Percentiles rank a stretch among this genome's conserved stretches.
phyloP scores from a whole-genome alignment of 257 asterid genomes.

The Leptodermis oblonga region DNA sequence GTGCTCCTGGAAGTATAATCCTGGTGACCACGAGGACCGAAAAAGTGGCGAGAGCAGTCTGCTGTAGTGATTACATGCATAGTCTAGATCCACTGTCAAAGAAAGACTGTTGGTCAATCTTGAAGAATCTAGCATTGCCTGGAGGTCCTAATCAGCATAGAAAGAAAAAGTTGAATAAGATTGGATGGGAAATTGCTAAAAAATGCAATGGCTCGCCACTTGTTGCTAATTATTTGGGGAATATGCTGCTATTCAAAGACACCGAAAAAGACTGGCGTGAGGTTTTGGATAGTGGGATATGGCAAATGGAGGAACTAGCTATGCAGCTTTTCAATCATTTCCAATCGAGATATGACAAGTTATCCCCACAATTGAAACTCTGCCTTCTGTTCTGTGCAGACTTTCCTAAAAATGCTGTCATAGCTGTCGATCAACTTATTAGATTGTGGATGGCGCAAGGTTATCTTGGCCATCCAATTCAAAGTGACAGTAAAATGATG shows the following conservation, averaged over 20 bases:
- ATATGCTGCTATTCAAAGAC: neutral
- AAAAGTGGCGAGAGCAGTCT: neutral
- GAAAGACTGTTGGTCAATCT: neutral
- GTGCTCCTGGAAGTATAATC: conserved; percentile 2
- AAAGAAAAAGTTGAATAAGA: neutral
- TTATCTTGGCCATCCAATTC: neutral
- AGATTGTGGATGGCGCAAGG: conserved; percentile 5
- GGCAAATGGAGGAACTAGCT: neutral
- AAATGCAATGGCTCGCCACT: neutral
- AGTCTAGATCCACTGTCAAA: neutral
- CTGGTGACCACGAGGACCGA: neutral
- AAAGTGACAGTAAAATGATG: neutral
- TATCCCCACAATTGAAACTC: neutral
- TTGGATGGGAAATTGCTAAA: neutral
- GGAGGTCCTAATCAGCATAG: neutral
- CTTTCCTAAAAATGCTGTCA: neutral
- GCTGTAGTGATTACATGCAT: neutral
- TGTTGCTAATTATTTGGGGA: neutral
- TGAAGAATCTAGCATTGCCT: neutral
- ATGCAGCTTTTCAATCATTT: neutral
- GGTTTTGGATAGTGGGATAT: neutral
- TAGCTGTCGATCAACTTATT: neutral
- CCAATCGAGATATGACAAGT: neutral
- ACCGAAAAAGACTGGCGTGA: neutral
- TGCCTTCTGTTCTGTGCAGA: neutral